These are phyloP conservation scores for Blastobotrys raffinosifermentans DNA, from an alignment of 1,139 yeast species.

Conservation along the genomic window DNA sequence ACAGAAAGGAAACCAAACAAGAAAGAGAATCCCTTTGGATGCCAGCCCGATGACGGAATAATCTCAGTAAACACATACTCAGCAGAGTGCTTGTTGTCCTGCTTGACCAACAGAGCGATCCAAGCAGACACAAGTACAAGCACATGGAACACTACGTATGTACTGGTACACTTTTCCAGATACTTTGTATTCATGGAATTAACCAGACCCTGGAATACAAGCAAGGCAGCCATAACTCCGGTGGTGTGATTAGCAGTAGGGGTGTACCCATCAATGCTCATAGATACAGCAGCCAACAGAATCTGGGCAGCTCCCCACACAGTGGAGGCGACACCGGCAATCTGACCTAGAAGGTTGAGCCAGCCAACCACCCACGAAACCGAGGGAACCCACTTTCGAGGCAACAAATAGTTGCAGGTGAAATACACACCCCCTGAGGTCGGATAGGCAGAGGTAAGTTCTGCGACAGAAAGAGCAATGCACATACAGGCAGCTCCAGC, in stretches of 20 bases:
- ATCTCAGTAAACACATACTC: constrained; percentile 30
- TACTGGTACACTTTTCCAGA: constrained; percentile 38
- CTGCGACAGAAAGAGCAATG: constrained; percentile 51
- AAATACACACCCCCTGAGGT: constrained; percentile 62
- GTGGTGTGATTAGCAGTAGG: constrained; percentile 40
- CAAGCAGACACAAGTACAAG: constrained; percentile 37
- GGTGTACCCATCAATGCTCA: constrained; percentile 38
- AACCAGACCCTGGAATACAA: constrained; percentile 37
- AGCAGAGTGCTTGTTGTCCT: constrained; percentile 29
- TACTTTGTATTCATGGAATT: constrained; percentile 41
- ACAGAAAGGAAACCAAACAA: constrained; percentile 59
- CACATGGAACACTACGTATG: constrained; percentile 40
- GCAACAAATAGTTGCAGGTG: constrained; percentile 53
- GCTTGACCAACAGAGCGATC: constrained; percentile 29
- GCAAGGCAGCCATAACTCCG: constrained; percentile 40
- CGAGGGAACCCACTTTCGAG: constrained; percentile 43
- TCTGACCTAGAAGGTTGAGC: constrained; percentile 41
- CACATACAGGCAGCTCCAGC: constrained; percentile 47
- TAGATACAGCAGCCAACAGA: constrained; percentile 39
- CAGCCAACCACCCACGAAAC: constrained; percentile 43
- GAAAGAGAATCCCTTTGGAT: constrained; percentile 55
- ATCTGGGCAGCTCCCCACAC: constrained; percentile 37
- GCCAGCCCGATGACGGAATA: constrained; percentile 31
- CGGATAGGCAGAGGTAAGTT: constrained; percentile 60
- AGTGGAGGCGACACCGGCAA: constrained; percentile 40